Evolutionary conservation across 768 basidiomycete species (phyloP).

Genomic region (Lactarius evosmus): DNA sequence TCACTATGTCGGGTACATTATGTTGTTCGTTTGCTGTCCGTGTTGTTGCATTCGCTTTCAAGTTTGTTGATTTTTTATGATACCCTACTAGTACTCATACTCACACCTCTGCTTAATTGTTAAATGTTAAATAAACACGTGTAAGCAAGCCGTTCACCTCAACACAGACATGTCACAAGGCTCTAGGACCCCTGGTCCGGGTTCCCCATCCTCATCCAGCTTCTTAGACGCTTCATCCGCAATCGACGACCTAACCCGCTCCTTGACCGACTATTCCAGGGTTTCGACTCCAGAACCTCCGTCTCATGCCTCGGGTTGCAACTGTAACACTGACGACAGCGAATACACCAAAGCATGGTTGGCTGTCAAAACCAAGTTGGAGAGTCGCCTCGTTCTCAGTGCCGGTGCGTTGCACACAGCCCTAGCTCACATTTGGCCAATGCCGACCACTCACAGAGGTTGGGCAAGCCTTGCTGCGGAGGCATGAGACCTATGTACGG

Average conservation of each 20-base stretch:
- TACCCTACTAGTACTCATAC: conserved; percentile 19
- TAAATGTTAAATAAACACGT: conserved; percentile 21
- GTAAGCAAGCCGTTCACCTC: neutral
- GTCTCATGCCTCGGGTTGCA: conserved; percentile 48
- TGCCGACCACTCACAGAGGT: conserved; percentile 55
- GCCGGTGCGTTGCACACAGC: conserved; percentile 58
- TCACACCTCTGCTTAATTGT: conserved; percentile 11
- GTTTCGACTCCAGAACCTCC: conserved; percentile 70
- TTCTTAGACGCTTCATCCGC: conserved; percentile 41
- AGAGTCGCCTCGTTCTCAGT: conserved; percentile 75
- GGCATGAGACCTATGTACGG: conserved; percentile 83
- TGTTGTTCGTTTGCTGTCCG: conserved; percentile 12
- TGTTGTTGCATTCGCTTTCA: conserved; percentile 23
- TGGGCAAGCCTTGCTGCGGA: conserved; percentile 80
- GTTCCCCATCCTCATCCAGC: conserved; percentile 34
- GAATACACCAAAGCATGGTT: conserved; percentile 63
- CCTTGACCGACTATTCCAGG: conserved; percentile 68
- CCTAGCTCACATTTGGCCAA: neutral
- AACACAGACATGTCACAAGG: conserved; percentile 7
- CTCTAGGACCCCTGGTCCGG: conserved; percentile 26
- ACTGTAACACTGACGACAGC: conserved; percentile 64
- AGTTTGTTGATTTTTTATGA: conserved; percentile 20
- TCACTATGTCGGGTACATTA: conserved; percentile 9
- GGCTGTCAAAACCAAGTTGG: conserved; percentile 63
- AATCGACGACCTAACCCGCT: conserved; percentile 76